Evolutionary conservation across 2,329 filamentous ascomycete genomes (phyloP), one percentile per base, ranked within the genome.

Genomic region (Trichophaea hybrida): DNA sequence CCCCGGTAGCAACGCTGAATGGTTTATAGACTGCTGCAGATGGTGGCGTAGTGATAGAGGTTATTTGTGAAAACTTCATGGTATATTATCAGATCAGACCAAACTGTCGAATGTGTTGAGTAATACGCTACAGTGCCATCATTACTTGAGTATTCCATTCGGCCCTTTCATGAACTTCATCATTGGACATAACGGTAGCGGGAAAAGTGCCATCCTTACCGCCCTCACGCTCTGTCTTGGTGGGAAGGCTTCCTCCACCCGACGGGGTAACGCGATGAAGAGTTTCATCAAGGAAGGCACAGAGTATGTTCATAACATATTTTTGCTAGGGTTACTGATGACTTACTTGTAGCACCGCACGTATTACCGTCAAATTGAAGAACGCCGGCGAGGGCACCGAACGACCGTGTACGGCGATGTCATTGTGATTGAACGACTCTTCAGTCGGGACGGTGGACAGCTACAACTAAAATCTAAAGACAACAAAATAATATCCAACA

Each of bases 121-220:
- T 34, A 13, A 33, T 15, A 31, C 51, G 17, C 32, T 43, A 38
- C 57, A 65, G 93, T 97, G 91, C 69, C 93, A 98, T 71, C 77
- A 82, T 49, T 83, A 84, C 58, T 78, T 97, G 15, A 81, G 85
- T 48, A 86, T 94, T 61, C 80, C 85, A 59, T 77, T 98, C n/a
- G 93, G 93, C 0, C 93, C 93, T 0, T 76, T 96, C 40, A 94
- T 98, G 72, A 98, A 98, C 73, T 98, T 98, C 73, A 90, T 98
- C 63, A 90, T 96, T 58, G 93, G 93, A 13, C 89, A 95, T 72
- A 98, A 98, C 70, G 93, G 93, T 35, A 97, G 91, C 70, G 93
- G 93, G 38, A 98, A 98, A 75, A 98, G 93, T 71, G 93, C 93
- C 2, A 85, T 97, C 12, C 75, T 98, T 33, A 97, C 93, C 0